phyloP scores from a whole-genome alignment of 2,329 filamentous ascomycete species.

The Neodidymelliopsis sp. region DNA sequence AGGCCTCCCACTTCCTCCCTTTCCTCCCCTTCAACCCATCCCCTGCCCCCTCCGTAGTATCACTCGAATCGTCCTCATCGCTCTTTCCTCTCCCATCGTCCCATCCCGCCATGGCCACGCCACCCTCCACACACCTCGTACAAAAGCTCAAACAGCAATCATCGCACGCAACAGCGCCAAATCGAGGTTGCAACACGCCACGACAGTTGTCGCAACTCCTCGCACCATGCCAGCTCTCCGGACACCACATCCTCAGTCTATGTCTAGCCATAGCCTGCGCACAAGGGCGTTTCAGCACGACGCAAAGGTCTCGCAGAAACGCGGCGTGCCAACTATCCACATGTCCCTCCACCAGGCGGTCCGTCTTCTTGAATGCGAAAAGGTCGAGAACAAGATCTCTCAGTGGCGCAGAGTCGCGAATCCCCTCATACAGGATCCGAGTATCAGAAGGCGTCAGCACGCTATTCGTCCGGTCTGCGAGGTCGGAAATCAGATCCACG shows the following conservation, averaged over 20 bases:
- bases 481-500: slow-evolving; percentile 52
- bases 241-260: slow-evolving; percentile 49
- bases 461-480: slow-evolving; percentile 58
- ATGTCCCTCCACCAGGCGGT: slow-evolving; percentile 56
- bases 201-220: slow-evolving; percentile 49
- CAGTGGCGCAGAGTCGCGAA: slow-evolving; percentile 51
- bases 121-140: slow-evolving; percentile 46
- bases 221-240: slow-evolving; percentile 45
- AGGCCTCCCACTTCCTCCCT: slow-evolving; percentile 43
- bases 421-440: slow-evolving; percentile 55
- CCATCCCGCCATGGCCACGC: slow-evolving; percentile 41
- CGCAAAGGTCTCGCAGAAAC: slow-evolving; percentile 57
- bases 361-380: slow-evolving; percentile 62
- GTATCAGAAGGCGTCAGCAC: slow-evolving; percentile 60
- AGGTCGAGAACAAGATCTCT: slow-evolving; percentile 56
- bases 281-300: slow-evolving; percentile 56
- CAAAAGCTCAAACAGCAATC: slow-evolving; percentile 54
- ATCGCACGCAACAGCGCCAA: slow-evolving; percentile 50
- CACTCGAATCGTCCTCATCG: slow-evolving; percentile 21
- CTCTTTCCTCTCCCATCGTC: slow-evolving; percentile 35
- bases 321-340: slow-evolving; percentile 57
- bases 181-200: slow-evolving; percentile 49
- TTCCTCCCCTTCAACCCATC: slow-evolving; percentile 32
- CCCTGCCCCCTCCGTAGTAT: slow-evolving; percentile 29
- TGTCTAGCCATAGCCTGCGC: slow-evolving; percentile 53